These are phyloP conservation scores for Coniella lustricola DNA, from an alignment of 2,329 filamentous ascomycete species.

Conservation along the genomic window DNA sequence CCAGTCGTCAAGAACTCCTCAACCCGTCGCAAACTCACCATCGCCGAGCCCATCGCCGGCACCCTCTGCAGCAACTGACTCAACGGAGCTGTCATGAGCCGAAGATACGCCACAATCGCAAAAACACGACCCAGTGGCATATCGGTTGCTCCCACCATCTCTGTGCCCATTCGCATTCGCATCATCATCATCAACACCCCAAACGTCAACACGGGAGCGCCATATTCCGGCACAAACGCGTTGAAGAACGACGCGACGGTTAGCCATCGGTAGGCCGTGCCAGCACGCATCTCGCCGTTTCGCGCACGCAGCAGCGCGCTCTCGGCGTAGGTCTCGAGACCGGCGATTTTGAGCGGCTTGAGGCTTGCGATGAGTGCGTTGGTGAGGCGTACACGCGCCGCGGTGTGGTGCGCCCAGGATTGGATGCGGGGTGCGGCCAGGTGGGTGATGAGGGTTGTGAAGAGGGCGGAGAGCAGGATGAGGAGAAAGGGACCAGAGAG, in stretches of 20 bases:
- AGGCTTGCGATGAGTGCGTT: conserved; percentile 13
- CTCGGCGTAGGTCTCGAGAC: conserved; percentile 19
- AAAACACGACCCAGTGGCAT: background rate
- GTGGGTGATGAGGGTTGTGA: conserved; percentile 22
- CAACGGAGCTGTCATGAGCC: conserved; percentile 13
- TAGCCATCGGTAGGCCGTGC: conserved; percentile 22
- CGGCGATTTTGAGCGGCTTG: conserved; percentile 12
- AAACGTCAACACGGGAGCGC: conserved; percentile 7
- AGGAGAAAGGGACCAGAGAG: conserved; percentile 7
- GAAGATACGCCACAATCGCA: conserved; percentile 12
- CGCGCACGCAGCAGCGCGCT: conserved; percentile 25
- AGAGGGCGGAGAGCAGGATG: conserved; percentile 15
- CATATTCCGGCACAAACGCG: conserved; percentile 15
- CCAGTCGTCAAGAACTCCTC: conserved; percentile 12
- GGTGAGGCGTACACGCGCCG: conserved; percentile 17
- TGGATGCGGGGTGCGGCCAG: conserved; percentile 27
- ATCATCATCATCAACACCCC: background rate
- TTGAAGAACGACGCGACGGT: conserved; percentile 7
- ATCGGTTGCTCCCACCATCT: background rate
- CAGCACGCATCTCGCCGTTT: conserved; percentile 23
- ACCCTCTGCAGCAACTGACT: conserved; percentile 17
- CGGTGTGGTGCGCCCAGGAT: conserved; percentile 17
- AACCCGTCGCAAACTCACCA: conserved; percentile 13
- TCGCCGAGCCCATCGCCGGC: conserved; percentile 15
- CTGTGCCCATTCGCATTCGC: background rate